Percentiles rank a stretch among this genome's conserved stretches.
These are phyloP conservation scores for Syzygium aqueum DNA, from an alignment of 345 rosid species.

Conservation along the genomic window DNA sequence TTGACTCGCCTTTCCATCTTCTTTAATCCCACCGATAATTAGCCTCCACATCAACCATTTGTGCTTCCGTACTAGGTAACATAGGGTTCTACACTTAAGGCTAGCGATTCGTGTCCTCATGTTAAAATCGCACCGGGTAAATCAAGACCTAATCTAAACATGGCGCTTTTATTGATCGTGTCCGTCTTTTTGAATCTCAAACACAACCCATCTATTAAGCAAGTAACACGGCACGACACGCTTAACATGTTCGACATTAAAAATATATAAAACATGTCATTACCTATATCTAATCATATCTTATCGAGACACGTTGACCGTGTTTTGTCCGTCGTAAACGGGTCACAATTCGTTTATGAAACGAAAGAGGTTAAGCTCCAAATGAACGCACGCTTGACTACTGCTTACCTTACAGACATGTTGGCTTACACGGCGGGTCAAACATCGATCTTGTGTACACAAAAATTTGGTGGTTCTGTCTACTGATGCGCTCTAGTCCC, in stretches of 20 bases:
- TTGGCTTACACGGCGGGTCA: neutral
- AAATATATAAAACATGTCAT: neutral
- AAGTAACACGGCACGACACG: accelerated
- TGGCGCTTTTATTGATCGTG: neutral
- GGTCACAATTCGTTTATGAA: accelerated
- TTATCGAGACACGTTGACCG: neutral
- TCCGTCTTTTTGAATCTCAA: neutral
- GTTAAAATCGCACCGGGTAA: neutral
- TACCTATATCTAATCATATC: neutral
- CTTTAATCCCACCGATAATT: neutral
- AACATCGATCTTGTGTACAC: neutral
- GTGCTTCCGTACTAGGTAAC: neutral
- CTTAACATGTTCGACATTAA: neutral
- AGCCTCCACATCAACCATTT: neutral
- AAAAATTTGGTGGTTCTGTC: neutral
- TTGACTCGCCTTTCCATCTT: neutral
- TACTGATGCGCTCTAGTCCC: neutral
- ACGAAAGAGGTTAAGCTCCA: neutral
- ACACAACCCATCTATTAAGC: neutral
- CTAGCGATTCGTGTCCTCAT: neutral
- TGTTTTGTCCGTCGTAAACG: accelerated
- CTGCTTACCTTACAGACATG: neutral
- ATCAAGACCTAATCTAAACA: neutral
- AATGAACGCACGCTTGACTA: neutral
- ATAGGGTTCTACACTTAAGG: neutral